A percentile compares a stretch with the other conserved stretches of the same genome.
Evolutionary conservation across 2,329 filamentous ascomycete species (phyloP).

Genomic region (Magnaporthiopsis incrustans): DNA sequence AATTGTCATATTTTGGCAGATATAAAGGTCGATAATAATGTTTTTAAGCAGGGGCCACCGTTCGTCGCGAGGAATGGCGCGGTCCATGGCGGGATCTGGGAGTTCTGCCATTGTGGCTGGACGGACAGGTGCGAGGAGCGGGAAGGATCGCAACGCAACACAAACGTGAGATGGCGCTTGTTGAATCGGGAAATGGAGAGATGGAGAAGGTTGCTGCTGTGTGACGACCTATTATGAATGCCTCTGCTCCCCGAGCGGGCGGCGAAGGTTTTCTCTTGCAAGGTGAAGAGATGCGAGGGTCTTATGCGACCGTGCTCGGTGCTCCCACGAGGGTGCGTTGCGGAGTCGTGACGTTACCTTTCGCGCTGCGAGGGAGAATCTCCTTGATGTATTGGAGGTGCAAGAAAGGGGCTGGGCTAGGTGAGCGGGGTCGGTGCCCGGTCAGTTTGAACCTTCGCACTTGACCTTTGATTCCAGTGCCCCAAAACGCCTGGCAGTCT

Average conservation of each 20-base stretch:
- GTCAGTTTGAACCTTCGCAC: neutral
- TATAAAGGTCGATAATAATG: slow-evolving; percentile 1
- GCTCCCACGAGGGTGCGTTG: no score
- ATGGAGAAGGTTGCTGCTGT: neutral
- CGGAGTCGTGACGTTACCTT: no score
- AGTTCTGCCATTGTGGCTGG: neutral
- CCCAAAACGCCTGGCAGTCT: neutral
- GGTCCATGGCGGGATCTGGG: slow-evolving; percentile 1
- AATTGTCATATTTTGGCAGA: neutral
- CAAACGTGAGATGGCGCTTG: neutral
- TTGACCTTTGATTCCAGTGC: neutral
- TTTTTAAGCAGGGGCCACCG: slow-evolving; percentile 1
- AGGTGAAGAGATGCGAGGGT: no score
- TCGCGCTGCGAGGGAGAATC: no score
- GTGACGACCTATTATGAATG: neutral
- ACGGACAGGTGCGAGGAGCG: no score
- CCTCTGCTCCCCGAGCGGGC: no score
- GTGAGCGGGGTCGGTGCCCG: neutral
- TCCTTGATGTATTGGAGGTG: no score
- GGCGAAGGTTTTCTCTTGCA: no score
- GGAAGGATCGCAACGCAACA: no score
- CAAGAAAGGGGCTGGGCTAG: no score
- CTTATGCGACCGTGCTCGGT: no score
- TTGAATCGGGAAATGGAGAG: neutral
- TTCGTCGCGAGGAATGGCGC: neutral